Base-by-base conservation (phyloP, 208 protist species). In the Herpetomonas samuelpessoai region DNA sequence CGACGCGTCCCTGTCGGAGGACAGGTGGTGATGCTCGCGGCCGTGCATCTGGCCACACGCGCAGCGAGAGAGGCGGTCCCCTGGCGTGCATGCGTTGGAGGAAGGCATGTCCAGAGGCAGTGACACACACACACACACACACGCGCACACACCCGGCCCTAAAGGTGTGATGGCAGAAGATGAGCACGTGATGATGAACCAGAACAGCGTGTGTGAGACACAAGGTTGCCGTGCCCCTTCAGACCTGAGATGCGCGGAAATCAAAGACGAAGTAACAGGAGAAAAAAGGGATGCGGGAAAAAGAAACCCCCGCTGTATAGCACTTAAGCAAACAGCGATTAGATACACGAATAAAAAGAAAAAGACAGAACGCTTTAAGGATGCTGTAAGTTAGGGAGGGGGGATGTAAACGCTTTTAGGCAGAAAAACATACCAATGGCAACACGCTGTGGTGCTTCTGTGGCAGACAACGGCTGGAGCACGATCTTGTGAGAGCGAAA, bases 221-320 rank as follows among this genome's bases (percentile, higher is more conserved):
- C 19, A 62, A 45, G 57, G 67, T 54, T n/a, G n/a, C n/a, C n/a
- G n/a, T n/a, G n/a, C n/a, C n/a, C n/a, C n/a, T n/a, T n/a, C n/a
- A n/a, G n/a, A n/a, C n/a, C n/a, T n/a, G n/a, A n/a, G n/a, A n/a
- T n/a, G n/a, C 21, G 52, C n/a, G 31, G 26, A 4, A 61, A 45
- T 38, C 31, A 62, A 50, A 24, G 31, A 25, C 39, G 30, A 51
- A 2, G 35, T 19, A 22, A 55, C 45, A 46, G 10, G 61, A 30
- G n/a, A 70, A 38, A 62, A 63, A 55, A 58, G 53, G 4, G 56
- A 60, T 57, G 61, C 39, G 28, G 39, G 31, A n/a, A 52, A 21
- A 24, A 39, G 10, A 2, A 26, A 57, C 16, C 6, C 19, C 30
- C 54, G 27, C 18, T 28, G 30, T 7, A 46, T 9, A n/a, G 24